Conservation (phyloP, 805 yeast genomes). For the Saturnispora sekii region DNA sequence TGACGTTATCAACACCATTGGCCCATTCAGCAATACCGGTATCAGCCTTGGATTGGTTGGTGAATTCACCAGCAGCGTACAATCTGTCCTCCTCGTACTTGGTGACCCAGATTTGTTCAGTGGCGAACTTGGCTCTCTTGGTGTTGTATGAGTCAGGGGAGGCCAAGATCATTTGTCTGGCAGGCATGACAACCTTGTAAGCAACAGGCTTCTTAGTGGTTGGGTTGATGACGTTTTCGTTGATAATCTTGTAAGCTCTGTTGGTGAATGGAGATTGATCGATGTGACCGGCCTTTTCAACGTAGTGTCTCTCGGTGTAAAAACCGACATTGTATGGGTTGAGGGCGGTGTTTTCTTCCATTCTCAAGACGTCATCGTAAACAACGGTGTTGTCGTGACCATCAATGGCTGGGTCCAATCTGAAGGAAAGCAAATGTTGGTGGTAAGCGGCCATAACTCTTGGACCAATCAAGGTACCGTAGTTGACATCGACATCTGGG, state of each 20-base stretch:
- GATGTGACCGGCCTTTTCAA: slow-evolving; percentile 62
- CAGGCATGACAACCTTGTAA: slow-evolving; percentile 65
- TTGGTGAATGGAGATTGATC: slow-evolving; percentile 70
- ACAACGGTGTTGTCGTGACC: slow-evolving; percentile 70
- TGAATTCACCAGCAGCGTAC: slow-evolving; percentile 79
- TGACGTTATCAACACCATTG: slow-evolving; percentile 53
- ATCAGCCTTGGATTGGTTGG: slow-evolving; percentile 66
- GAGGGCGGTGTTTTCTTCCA: slow-evolving; percentile 41
- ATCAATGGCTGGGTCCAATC: slow-evolving; percentile 76
- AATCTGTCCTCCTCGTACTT: slow-evolving; percentile 64
- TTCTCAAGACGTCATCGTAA: slow-evolving; percentile 57
- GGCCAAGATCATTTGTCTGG: slow-evolving; percentile 67
- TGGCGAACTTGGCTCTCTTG: slow-evolving; percentile 66
- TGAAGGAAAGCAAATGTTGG: slow-evolving; percentile 69
- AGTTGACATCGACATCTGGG: slow-evolving; percentile 45
- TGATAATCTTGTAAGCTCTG: slow-evolving; percentile 66
- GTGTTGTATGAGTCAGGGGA: slow-evolving; percentile 51
- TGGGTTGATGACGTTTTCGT: slow-evolving; percentile 63
- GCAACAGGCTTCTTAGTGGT: slow-evolving; percentile 65
- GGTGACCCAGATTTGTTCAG: slow-evolving; percentile 76
- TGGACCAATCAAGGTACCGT: slow-evolving; percentile 72
- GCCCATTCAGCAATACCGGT: slow-evolving; percentile 69
- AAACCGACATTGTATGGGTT: slow-evolving; percentile 69
- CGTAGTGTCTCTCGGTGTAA: slow-evolving; percentile 47
- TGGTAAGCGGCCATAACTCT: slow-evolving; percentile 78